Conservation (phyloP, 2,329 filamentous ascomycete genomes). For the Escovopsis weberi region DNA sequence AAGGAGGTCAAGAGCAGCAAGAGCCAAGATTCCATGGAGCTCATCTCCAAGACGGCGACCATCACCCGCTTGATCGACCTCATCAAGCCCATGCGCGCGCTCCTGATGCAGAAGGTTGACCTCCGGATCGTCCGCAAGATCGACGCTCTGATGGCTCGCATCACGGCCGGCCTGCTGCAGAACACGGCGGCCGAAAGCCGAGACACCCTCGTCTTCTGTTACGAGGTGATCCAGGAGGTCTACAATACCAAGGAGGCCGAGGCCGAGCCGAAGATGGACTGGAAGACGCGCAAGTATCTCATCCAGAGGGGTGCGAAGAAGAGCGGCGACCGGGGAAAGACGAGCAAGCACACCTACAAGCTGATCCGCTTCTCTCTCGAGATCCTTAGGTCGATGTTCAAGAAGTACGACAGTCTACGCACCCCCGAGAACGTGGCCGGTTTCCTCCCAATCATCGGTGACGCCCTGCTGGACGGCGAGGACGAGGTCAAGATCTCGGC, state of each 20-base stretch:
- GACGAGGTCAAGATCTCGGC: conserved; percentile 88
- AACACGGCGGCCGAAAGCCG: conserved; percentile 67
- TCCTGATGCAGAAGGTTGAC: conserved; percentile 75
- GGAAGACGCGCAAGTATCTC: conserved; percentile 57
- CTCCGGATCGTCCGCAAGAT: conserved; percentile 76
- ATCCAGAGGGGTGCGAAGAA: conserved; percentile 68
- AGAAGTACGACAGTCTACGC: conserved; percentile 69
- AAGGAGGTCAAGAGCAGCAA: conserved; percentile 98
- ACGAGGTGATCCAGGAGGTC: conserved; percentile 79
- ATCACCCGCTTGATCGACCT: conserved; percentile 60
- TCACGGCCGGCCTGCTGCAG: conserved; percentile 67
- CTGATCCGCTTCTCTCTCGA: conserved; percentile 79
- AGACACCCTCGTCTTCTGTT: conserved; percentile 86
- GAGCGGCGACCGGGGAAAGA: conserved; percentile 54
- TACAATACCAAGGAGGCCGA: conserved; percentile 49
- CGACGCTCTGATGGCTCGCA: conserved; percentile 71
- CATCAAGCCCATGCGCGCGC: conserved; percentile 59
- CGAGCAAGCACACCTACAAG: conserved; percentile 73
- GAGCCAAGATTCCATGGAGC: conserved; percentile 93
- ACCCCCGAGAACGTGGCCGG: conserved; percentile 68
- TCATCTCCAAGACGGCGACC: conserved; percentile 72
- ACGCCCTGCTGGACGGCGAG: conserved; percentile 68
- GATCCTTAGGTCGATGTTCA: conserved; percentile 68
- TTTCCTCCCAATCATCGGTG: conserved; percentile 79
- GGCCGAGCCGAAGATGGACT: conserved; percentile 41